Base-by-base conservation (phyloP, 441 rosid genomes). In the Mallotus repandus region DNA sequence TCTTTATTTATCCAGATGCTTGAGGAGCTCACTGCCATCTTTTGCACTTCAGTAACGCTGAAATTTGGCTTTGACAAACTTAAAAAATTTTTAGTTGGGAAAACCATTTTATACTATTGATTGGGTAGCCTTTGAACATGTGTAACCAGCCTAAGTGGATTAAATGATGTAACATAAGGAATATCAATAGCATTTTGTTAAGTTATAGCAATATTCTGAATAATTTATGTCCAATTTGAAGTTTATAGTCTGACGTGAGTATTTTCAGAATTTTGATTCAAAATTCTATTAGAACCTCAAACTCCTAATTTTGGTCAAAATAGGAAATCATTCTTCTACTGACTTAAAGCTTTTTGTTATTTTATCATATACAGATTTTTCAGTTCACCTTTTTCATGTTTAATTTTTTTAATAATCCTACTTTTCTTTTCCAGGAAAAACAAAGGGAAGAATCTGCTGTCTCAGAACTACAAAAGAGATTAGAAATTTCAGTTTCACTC, bases 401-500 rank as follows among this genome's bases (percentile, higher is more conserved):
- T 55, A 19, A 61, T 71, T 50, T 76, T 25, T 64, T 43, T 45
- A 56, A 63, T 69, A 55, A 35, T 29, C 53, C 54, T 11, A 57
- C 21, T 3, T 64, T 43, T 79, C 58, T 72, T 78, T 73, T 49
- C 68, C 87, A 96, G 98, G 96, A 86, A 82, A 84, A 61, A 69
- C 86, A 77, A 74, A 74, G 79, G 62, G 91, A 86, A 78, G 85
- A 79, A 64, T 80, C 78, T 68, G 82, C 84, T 72, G 32, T 93
- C 43, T 71, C 72, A 80, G 95, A 88, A 70, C 66, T 96, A 79
- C 95, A 85, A 75, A 93, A 83, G 84, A 86, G 83, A 71, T 67
- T 90, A 70, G 90, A 86, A 74, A 73, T 96, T 76, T 85, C 88
- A 69, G 84, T 86, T 77, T 81, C 87, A 25, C 75, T 79, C 72